A percentile compares a stretch with the other conserved stretches of the same genome.
Evolutionary conservation across 139 green algal species (phyloP).

Genomic region (Coelastrella sp.): DNA sequence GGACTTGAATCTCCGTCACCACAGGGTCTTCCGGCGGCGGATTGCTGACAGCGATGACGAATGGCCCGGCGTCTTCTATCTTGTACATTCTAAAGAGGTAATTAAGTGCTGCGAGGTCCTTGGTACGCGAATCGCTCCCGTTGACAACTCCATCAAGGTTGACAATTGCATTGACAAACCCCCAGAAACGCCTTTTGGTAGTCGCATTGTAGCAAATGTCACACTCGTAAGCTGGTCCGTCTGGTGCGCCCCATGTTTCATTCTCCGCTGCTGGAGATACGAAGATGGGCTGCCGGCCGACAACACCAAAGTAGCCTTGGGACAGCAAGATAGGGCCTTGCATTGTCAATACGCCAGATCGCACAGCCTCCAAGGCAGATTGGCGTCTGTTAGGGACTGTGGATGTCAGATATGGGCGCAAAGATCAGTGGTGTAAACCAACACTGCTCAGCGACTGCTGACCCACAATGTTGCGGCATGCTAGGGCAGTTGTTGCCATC

Average conservation of each 20-base stretch:
- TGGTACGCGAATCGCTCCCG: neutral
- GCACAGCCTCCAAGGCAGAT: conserved; percentile 4
- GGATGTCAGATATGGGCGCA: no score
- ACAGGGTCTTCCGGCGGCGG: neutral
- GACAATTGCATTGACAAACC: conserved; percentile 30
- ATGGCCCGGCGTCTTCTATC: no score
- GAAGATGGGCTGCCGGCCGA: conserved; percentile 33
- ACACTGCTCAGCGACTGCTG: no score
- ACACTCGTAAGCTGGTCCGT: neutral
- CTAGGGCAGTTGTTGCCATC: no score
- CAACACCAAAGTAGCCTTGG: conserved; percentile 35
- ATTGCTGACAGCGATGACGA: neutral
- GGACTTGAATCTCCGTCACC: neutral
- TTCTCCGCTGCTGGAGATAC: neutral
- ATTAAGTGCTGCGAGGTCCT: neutral
- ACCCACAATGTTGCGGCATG: no score
- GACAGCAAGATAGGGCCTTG: conserved; percentile 36
- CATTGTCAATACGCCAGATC: conserved; percentile 11
- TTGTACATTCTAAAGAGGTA: conserved; percentile 1
- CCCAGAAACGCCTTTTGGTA: conserved; percentile 17
- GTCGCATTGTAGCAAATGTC: neutral
- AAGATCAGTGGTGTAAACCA: no score
- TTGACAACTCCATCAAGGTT: conserved; percentile 14
- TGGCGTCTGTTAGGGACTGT: no score
- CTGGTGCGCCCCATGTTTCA: conserved; percentile 25